Evolutionary conservation across 164 flowering plant species (phyloP).

Genomic region (Magnolia sinica): DNA sequence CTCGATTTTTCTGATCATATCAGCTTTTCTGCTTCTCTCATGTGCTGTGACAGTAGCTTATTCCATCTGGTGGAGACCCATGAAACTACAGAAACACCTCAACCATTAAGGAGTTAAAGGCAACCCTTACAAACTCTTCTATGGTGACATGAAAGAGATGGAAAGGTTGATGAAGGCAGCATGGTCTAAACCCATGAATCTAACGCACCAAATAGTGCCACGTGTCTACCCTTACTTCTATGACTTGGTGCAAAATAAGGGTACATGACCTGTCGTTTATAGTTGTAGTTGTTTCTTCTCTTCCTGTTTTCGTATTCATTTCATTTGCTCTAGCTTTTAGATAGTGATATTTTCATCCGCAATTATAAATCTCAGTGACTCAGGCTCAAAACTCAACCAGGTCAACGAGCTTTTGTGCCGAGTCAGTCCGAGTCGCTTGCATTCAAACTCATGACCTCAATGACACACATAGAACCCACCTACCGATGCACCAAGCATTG

Average conservation of each 20-base stretch:
- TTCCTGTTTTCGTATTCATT: too few species aligned
- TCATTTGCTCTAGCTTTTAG: too few species aligned
- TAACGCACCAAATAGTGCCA: conserved; percentile 36
- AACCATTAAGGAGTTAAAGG: conserved; percentile 45
- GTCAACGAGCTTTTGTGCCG: too few species aligned
- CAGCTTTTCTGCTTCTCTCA: not conserved
- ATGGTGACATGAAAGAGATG: conserved; percentile 40
- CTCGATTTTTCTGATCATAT: not conserved
- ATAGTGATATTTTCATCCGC: too few species aligned
- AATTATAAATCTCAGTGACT: too few species aligned
- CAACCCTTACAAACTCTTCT: conserved; percentile 31
- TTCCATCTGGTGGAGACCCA: conserved; percentile 53
- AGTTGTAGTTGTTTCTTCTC: too few species aligned
- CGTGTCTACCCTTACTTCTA: conserved; percentile 29
- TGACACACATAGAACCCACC: too few species aligned
- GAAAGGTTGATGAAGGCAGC: conserved; percentile 28
- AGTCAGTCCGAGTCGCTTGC: too few species aligned
- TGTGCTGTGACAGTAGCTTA: not conserved
- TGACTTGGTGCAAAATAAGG: conserved; percentile 32
- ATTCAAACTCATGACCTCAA: too few species aligned
- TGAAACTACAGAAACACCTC: conserved; percentile 27
- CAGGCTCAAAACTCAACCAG: too few species aligned
- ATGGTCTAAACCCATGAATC: conserved; percentile 38
- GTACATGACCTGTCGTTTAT: conserved; percentile 11
- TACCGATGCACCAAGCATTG: too few species aligned